Base-by-base conservation (phyloP, 1,284 basidiomycete species). In the Apiotrichum montevideense region DNA sequence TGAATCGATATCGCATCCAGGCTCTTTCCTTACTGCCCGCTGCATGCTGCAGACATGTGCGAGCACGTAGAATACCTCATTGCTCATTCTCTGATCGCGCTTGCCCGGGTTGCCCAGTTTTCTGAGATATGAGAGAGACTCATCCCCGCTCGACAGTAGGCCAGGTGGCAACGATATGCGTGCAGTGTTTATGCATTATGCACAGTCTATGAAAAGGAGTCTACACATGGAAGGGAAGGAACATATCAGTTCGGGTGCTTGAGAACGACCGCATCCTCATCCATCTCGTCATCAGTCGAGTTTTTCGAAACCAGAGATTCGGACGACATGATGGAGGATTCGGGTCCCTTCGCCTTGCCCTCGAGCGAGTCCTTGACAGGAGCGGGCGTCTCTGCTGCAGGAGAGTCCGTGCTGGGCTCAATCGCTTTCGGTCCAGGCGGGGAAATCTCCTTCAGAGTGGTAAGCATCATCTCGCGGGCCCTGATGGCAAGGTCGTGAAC, bases 381-480 rank as follows among this genome's bases (percentile, higher is more conserved):
- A 29, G 29, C 29, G 29, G 29, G 29, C 29, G 29, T 29, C 29
- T 29, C 29, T 29, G 29, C 29, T 29, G 29, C 29, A 29, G 29
- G 29, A 29, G 29, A 29, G 29, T 29, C 29, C 9, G 4, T 39
- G 37, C 2, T 39, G 37, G 37, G 13, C 37, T 8, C 37, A 2
- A 39, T 39, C 9, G 37, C 9, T 39, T 29, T 29, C 37, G 14
- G 13, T 6, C 59, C 56, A 0, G 68, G 67, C 0, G 52, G 63
- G 1, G 75, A 77, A 51, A 78, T 74, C 21, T 70, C 66, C 1
- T 51, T 55, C 7, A 80, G 67, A 1, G 79, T 70, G 0, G 58
- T 59, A 29, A 80, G 69, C 80, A 81, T 81, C 29, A 59, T 48
- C 9, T 69, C 63, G 3, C 77, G 69, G 0, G 80, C 80, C 14